These are phyloP conservation scores for Podaxis sp. DNA, from an alignment of 768 basidiomycete genomes.

Conservation along the genomic window DNA sequence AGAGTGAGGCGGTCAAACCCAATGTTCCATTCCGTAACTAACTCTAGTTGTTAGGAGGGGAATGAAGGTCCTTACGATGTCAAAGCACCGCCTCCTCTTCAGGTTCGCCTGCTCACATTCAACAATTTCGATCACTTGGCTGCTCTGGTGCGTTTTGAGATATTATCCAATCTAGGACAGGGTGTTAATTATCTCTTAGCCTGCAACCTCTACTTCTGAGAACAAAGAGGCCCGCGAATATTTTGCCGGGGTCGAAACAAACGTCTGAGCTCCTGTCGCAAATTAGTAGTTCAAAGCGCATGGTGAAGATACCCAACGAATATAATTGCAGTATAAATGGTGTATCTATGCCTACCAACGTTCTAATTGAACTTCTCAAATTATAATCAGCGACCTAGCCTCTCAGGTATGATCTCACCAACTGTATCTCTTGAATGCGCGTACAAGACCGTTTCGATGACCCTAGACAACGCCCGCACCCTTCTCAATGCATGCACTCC, in stretches of 20 bases:
- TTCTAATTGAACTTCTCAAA: too few species aligned
- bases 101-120: constrained; percentile 4
- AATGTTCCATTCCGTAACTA: not conserved
- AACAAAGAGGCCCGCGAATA: constrained; percentile 1
- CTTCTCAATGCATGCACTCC: too few species aligned
- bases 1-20: constrained; percentile 32
- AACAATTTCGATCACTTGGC: constrained; percentile 6
- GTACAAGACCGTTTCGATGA: too few species aligned
- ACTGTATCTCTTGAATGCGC: too few species aligned
- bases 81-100: constrained; percentile 1
- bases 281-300: not conserved
- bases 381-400: too few species aligned
- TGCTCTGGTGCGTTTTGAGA: not conserved
- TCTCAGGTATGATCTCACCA: too few species aligned
- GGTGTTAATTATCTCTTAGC: not conserved
- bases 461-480: too few species aligned
- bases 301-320: not conserved
- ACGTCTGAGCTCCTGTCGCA: not conserved
- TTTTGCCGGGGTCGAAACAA: not conserved
- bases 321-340: not conserved
- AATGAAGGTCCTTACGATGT: not conserved
- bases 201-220: not conserved
- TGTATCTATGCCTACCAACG: too few species aligned
- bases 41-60: not conserved
- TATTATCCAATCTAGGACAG: not conserved